Percentiles rank a stretch among this genome's conserved stretches.
Evolutionary conservation across 164 flowering plant species (phyloP).

Genomic region (Litsea cubeba): DNA sequence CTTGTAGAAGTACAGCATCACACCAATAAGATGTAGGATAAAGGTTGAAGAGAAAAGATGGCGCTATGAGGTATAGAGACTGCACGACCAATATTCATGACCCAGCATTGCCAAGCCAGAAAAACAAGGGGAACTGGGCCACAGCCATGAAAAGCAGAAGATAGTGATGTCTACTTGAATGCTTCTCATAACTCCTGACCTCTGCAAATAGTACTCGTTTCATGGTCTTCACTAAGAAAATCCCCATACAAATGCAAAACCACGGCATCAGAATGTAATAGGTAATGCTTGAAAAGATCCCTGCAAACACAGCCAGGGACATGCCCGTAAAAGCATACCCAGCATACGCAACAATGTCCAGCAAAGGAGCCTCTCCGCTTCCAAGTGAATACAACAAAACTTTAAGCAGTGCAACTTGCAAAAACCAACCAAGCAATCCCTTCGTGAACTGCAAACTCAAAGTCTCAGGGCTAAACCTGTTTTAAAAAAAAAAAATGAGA

Average conservation of each 20-base stretch:
- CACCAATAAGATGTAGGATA: no score
- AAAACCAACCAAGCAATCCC: conserved; percentile 38
- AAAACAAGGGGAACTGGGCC: conserved; percentile 42
- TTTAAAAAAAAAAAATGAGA: neutral
- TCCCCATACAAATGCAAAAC: conserved; percentile 44
- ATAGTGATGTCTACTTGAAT: conserved; percentile 36
- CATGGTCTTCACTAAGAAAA: conserved; percentile 51
- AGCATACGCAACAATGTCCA: conserved; percentile 45
- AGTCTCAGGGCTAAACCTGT: conserved; percentile 54
- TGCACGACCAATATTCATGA: conserved; percentile 3
- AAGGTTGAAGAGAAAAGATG: no score
- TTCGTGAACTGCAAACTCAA: conserved; percentile 31
- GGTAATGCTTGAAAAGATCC: conserved; percentile 25
- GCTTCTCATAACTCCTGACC: conserved; percentile 27
- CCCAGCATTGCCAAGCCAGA: conserved; percentile 39
- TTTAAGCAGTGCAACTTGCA: conserved; percentile 33
- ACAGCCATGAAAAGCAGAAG: conserved; percentile 36
- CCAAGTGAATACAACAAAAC: conserved; percentile 30
- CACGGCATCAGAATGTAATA: conserved; percentile 36
- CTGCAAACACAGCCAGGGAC: conserved; percentile 37
- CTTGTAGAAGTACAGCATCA: no score
- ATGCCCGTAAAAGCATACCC: conserved; percentile 46
- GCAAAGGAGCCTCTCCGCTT: conserved; percentile 35
- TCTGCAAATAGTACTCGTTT: conserved; percentile 40
- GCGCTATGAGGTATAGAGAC: no score